phyloP scores from a whole-genome alignment of 805 yeast species.

The Candida alai region DNA sequence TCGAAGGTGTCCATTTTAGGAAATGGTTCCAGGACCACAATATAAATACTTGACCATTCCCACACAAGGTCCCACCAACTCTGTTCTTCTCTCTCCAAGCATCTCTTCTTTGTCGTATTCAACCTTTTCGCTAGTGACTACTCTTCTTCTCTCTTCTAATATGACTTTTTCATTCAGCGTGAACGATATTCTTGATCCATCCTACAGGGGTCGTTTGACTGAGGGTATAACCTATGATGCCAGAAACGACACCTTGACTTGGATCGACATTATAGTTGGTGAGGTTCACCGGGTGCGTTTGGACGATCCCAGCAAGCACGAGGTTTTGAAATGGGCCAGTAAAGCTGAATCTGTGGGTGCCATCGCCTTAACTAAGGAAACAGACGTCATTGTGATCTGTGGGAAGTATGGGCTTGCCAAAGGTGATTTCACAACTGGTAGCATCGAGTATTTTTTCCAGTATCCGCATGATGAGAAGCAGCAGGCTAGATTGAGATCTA shows the following conservation, averaged over 20 bases:
- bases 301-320: slow-evolving; percentile 22
- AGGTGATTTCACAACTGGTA: slow-evolving; percentile 40
- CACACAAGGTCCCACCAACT: no score
- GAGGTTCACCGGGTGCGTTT: slow-evolving; percentile 34
- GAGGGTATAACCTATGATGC: slow-evolving; percentile 68
- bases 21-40: no score
- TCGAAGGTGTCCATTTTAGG: no score
- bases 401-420: slow-evolving; percentile 61
- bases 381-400: slow-evolving; percentile 55
- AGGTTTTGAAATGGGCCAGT: slow-evolving; percentile 33
- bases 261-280: slow-evolving; percentile 41
- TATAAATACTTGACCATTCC: no score
- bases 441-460: slow-evolving; percentile 38
- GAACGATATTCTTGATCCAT: slow-evolving; percentile 16
- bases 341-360: slow-evolving; percentile 58
- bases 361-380: slow-evolving; percentile 59
- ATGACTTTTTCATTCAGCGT: slow-evolving; percentile 8
- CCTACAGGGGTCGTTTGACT: slow-evolving; percentile 46
- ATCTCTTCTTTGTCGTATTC: no score
- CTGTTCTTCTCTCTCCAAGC: no score
- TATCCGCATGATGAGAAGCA: slow-evolving; percentile 27
- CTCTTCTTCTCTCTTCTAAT: no score
- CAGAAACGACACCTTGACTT: slow-evolving; percentile 47
- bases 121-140: no score
- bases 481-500: slow-evolving; percentile 43